Base-by-base conservation (phyloP, 129 eudicot species). In the Centrapalus pauciflorus region DNA sequence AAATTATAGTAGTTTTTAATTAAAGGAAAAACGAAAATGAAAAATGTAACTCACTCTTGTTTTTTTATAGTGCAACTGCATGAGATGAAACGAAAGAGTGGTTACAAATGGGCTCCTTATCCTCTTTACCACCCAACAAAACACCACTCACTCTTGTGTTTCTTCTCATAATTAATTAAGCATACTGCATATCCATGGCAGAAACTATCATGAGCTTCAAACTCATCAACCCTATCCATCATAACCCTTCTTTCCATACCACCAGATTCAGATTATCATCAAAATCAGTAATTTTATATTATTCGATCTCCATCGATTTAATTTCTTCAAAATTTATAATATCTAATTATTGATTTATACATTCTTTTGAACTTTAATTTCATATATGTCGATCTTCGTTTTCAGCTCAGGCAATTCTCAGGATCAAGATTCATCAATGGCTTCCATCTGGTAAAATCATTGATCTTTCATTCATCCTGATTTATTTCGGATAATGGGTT, bases 101-200 rank as follows among this genome's bases (percentile, higher is more conserved):
- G 88, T 75, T 77, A 68, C 66, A 75, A 88, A 84, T 75, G 74
- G 67, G 71, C 69, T 69, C 77, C 91, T 88, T 88, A 88, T 84
- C 96, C 81, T 66, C 67, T 49, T 32, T 54, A 56, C 51, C 46
- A 28, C 72, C 55, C 46, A 32, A 43, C 76, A 69, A 67, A 74
- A 74, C 58, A 51, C 26, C 34, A 67, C 54, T 50, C 38, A 74
- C 6, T 32, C 27, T 58, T 25, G 25, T 25, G 25, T 13, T 25
- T 45, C 54, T 56, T 33, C 25, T 10, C 28, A 43, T 58, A 48
- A 67, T 63, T n/a, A n/a, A n/a, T n/a, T n/a, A n/a, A n/a, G n/a
- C n/a, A n/a, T n/a, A n/a, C n/a, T n/a, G n/a, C n/a, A n/a, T n/a
- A 70, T 49, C 69, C 55, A 89, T 89, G 96, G 94, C 87, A 41